Evolutionary conservation across 371 early-diverging fungal genomes (phyloP), one percentile per base, ranked within the genome.

Genomic region (Sporodiniella umbellata): DNA sequence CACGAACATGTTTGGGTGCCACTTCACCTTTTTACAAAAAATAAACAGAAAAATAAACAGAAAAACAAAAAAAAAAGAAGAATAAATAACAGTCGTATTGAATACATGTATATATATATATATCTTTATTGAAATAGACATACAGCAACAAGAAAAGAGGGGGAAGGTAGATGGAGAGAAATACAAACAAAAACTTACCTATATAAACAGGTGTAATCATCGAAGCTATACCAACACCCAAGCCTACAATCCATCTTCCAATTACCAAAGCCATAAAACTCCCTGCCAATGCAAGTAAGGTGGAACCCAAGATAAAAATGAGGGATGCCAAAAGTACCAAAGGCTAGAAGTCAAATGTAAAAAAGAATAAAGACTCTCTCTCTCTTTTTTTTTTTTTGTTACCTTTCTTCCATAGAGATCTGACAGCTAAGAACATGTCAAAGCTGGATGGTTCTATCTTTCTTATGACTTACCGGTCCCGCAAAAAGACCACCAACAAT

Each of bases 151-250:
- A n/a, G n/a, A n/a, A n/a, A n/a, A n/a, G n/a, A n/a, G n/a, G n/a
- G n/a, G n/a, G n/a, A n/a, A n/a, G n/a, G n/a, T n/a, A n/a, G n/a
- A n/a, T n/a, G n/a, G n/a, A n/a, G n/a, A n/a, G n/a, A n/a, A n/a
- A n/a, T n/a, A n/a, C n/a, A n/a, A 17, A 22, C n/a, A 18, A 45
- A 18, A 17, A 59, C 62, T 59, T 53, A 65, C 90, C 80, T 46
- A 94, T 84, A 75, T 90, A 96, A 25, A 87, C 68, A 5, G 97
- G 94, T 1, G 90, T 91, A 50, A 83, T 77, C 70, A 84, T 79
- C 26, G 90, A 89, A 12, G 88, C 78, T 47, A 89, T 75, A 60
- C 97, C 97, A 49, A 89, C 83, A 28, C 81, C 93, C 15, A 93
- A 48, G 64, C 95, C 95, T 42, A 84, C 78, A 0, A 92, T 67